Evolutionary conservation across 495 filamentous ascomycete species (phyloP).

Genomic region (Podospora appendiculata): DNA sequence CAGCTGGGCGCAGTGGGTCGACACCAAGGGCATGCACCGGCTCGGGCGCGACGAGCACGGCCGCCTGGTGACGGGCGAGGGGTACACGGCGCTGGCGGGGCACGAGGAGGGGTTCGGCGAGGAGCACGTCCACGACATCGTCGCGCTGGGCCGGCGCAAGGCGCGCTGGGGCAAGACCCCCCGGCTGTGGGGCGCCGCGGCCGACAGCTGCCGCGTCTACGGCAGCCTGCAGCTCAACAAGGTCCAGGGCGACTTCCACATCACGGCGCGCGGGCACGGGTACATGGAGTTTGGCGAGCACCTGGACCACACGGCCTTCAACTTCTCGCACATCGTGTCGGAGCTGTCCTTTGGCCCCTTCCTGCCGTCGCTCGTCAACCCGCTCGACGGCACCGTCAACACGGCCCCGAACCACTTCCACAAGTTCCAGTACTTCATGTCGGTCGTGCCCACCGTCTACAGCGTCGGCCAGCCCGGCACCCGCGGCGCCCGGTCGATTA

Average conservation of each 20-base stretch:
- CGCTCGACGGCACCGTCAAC: conserved; percentile 84
- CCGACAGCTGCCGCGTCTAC: conserved; percentile 74
- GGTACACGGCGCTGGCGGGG: conserved; percentile 41
- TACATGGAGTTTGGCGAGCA: conserved; percentile 75
- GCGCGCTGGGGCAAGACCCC: conserved; percentile 68
- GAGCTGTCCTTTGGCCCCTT: conserved; percentile 95
- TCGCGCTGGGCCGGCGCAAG: conserved; percentile 48
- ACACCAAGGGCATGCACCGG: conserved; percentile 58
- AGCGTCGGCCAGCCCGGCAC: conserved; percentile 42
- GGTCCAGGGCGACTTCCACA: conserved; percentile 97
- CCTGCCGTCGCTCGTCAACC: conserved; percentile 89
- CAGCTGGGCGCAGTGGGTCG: conserved; percentile 73
- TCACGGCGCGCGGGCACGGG: conserved; percentile 91
- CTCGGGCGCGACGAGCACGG: conserved; percentile 47
- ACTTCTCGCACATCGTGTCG: conserved; percentile 95
- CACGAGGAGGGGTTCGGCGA: conserved; percentile 55
- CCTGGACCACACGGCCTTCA: conserved; percentile 89
- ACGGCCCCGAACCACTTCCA: conserved; percentile 68
- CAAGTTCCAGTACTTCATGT: conserved; percentile 98
- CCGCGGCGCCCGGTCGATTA: conserved; percentile 45
- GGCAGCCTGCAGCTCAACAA: conserved; percentile 89
- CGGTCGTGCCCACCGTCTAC: conserved; percentile 93
- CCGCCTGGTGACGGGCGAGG: conserved; percentile 40
- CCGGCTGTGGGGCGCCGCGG: conserved; percentile 45
- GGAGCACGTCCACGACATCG: conserved; percentile 67